A percentile compares a stretch with the other conserved stretches of the same genome.
Evolutionary conservation across 1,284 basidiomycete genomes (phyloP).

Genomic region (Naganishia sp.): DNA sequence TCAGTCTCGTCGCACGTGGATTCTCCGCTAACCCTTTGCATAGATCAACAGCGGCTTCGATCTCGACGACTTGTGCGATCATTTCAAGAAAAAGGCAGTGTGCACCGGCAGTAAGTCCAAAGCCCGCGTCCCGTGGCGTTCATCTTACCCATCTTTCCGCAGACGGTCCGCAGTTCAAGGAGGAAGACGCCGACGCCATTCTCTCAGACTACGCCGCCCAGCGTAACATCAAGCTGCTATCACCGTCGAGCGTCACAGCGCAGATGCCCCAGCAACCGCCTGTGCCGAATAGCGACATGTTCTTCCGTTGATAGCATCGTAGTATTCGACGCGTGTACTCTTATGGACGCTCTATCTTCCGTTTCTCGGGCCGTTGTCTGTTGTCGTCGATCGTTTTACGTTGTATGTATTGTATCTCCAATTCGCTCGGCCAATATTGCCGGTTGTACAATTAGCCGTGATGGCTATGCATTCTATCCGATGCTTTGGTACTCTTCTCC

Average conservation of each 20-base stretch:
- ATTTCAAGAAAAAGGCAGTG: slow-evolving; percentile 50
- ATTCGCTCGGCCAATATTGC: no score
- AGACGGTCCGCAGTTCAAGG: slow-evolving; percentile 18
- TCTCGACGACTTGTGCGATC: slow-evolving; percentile 53
- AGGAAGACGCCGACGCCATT: slow-evolving; percentile 22
- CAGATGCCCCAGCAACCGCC: slow-evolving; percentile 6
- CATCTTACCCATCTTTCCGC: no score
- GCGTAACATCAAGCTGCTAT: slow-evolving; percentile 15
- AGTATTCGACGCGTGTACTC: neutral
- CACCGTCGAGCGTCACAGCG: neutral
- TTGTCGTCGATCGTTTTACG: neutral
- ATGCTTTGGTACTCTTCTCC: no score
- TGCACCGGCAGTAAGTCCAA: slow-evolving; percentile 46
- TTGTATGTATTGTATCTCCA: neutral
- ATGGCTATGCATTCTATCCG: no score
- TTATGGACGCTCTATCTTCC: neutral
- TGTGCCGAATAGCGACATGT: neutral
- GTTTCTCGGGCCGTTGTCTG: neutral
- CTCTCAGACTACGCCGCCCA: slow-evolving; percentile 16
- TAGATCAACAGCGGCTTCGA: slow-evolving; percentile 44
- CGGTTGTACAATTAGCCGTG: no score
- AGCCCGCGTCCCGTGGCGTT: neutral
- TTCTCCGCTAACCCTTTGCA: neutral
- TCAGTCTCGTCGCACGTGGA: neutral
- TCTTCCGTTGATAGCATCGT: neutral